Evolutionary conservation across 2,329 filamentous ascomycete genomes (phyloP), one percentile per base, ranked within the genome.

Genomic region (Fusarium nygamai): DNA sequence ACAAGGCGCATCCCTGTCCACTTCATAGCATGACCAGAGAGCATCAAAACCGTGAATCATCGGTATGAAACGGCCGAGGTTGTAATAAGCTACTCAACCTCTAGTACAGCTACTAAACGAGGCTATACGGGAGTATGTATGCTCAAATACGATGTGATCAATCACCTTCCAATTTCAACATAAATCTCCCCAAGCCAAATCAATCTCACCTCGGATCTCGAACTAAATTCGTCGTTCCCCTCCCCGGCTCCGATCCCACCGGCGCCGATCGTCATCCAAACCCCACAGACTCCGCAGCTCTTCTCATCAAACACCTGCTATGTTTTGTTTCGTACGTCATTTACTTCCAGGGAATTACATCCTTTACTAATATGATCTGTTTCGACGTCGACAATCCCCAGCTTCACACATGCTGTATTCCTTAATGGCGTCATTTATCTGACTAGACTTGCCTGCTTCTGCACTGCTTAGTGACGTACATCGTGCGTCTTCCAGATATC

Each of bases 301-400:
- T 46, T 39, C 24, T 48, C 47, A 48, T 31, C 29, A 43, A 56
- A 29, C 39, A 54, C 60, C 44, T 58, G 41, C 39, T 41, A 38
- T 50, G 27, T 56, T 63, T 69, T 69, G 60, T 74, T 74, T 74
- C 64, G 53, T 74, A 51, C 67, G 63, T 74, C 71, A 69, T 72
- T 27, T 33, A 11, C 10, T 27, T 24, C 29, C 27, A 31, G 12
- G 34, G 33, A 53, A 50, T 31, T 22, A 14, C 38, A 36, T 27
- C n/a, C n/a, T 33, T 48, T n/a, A 34, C 43, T 62, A 29, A 62
- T 12, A 38, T 47, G 41, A 51, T 36, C 27, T 29, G 44, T 34
- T 36, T 50, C 57, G 50, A 57, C 33, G 39, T 56, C n/a, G 34
- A 64, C 48, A 64, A 41, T 41, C 31, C 34, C 20, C 29, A 16